Evolutionary conservation across 495 filamentous ascomycete species (phyloP), one percentile per base, ranked within the genome.

Genomic region (Penicillium bovifimosum): DNA sequence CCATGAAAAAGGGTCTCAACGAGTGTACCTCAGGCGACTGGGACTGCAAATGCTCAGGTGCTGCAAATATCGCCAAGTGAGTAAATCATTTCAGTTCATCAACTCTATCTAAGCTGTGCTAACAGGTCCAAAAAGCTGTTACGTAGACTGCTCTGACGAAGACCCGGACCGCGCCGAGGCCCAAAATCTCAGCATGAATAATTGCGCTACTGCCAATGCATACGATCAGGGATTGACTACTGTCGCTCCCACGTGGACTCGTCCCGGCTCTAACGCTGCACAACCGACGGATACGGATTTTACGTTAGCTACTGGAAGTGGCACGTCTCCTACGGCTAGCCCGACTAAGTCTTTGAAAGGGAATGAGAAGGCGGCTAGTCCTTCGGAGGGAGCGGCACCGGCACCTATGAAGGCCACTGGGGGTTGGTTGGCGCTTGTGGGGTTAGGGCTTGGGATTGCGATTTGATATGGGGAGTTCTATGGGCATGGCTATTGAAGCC

Each of bases 41-140:
- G 62, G 60, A 65, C 18, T 65, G 62, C 56, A 65, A 65, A 31
- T 65, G 62, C 20, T 54, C 56, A 1, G 60, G 52, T 0, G 44
- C 26, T 24, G 62, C 62, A 16, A 65, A 65, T 26, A 56, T 65
- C 20, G 56, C 60, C 36, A 60, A 63, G 62, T 65, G 10, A 60
- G 56, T 52, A 46, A 24, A 5, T 1, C 27, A 32, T 34, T 36
- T 36, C 34, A 36, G 3, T 11, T 1, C 7, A 11, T 16, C 8
- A 5, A 14, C n/a, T 13, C 11, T 13, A 7, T 13, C 34, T 16
- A 36, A 6, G 5, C 14, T 36, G 11, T 13, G n/a, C 39, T 52
- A 3, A 53, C 5, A 6, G 17, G 11, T 2, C 2, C 4, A 1
- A 39, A 45, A 43, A 64, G 62, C 48, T 64, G 62, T 31, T 64